A percentile compares a stretch with the other conserved stretches of the same genome.
Conservation (phyloP, 164 flowering plant genomes). For the Magnolia changhungtana region DNA sequence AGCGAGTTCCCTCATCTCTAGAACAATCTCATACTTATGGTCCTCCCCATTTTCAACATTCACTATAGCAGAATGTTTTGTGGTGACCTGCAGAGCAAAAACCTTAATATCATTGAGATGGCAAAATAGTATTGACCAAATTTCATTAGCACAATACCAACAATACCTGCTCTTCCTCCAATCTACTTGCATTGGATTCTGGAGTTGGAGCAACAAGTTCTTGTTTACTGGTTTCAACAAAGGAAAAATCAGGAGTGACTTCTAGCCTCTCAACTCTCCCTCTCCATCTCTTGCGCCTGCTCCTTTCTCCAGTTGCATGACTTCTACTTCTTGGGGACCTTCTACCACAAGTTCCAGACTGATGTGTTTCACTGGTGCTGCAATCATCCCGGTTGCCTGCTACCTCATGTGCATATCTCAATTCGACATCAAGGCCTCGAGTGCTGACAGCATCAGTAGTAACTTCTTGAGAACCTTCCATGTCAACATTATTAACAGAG, state of each 20-base stretch:
- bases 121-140: neutral
- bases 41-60: constrained; percentile 28
- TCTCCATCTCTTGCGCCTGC: constrained; percentile 88
- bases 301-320: constrained; percentile 53
- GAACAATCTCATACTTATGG: constrained; percentile 59
- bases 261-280: constrained; percentile 59
- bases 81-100: constrained; percentile 36
- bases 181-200: constrained; percentile 9
- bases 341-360: constrained; percentile 26
- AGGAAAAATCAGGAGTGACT: constrained; percentile 24
- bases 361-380: constrained; percentile 70
- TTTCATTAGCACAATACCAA: neutral
- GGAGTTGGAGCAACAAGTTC: constrained; percentile 19
- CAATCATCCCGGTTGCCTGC: constrained; percentile 55
- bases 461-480: constrained; percentile 34
- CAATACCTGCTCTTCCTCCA: constrained; percentile 35
- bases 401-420: constrained; percentile 49
- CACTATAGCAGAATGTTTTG: constrained; percentile 21
- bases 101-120: neutral
- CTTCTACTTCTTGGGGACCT: constrained; percentile 45
- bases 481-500: constrained; percentile 28
- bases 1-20: constrained; percentile 76
- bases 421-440: constrained; percentile 44
- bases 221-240: constrained; percentile 29
- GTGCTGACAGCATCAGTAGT: constrained; percentile 31